Base-by-base conservation (phyloP, 2,329 filamentous ascomycete species). In the Colletotrichum simmondsii region DNA sequence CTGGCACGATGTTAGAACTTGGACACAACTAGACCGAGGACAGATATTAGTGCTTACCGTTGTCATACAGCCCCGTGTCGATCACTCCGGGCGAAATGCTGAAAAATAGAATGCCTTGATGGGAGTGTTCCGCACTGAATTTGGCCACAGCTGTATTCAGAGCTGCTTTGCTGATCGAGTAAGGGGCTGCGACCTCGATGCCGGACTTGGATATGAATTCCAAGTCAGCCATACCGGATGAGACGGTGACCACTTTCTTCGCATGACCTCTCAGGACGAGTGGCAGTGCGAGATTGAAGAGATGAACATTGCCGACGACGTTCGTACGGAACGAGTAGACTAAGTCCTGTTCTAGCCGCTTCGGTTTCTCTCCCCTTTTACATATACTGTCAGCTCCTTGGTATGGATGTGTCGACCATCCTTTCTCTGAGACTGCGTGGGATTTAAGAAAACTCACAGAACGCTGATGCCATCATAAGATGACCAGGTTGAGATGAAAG, bases 231-330 rank as follows among this genome's bases (percentile, higher is more conserved):
- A 84, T 71, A 22, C 87, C 89, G 0, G 78, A 85, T 5, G 86
- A 84, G 5, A 92, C 84, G n/a, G 83, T 76, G 32, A 88, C 83
- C n/a, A 90, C 81, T 76, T 91, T 91, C 78, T 91, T 91, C 11
- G 72, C 76, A 1, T 78, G 76, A 4, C 89, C 86, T 58, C 87
- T 85, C 2, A 82, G 79, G 49, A 92, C 79, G 0, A 91, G 82
- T 0, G 90, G 89, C 1, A 88, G 52, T 76, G 89, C 90, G 1
- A 86, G 75, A 74, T 88, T 87, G 78, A 88, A 85, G 0, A 89
- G 81, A 73, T 90, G 84, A 68, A 91, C 80, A 60, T 87, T 84
- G 56, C 84, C 87, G 10, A 89, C 46, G 10, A 88, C 85, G 72
- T 92, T 91, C 73, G 82, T 80, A 2, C 85, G 77, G 73, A 87